Conservation (phyloP, 257 asterid genomes). For the Solanum pimpinellifolium region DNA sequence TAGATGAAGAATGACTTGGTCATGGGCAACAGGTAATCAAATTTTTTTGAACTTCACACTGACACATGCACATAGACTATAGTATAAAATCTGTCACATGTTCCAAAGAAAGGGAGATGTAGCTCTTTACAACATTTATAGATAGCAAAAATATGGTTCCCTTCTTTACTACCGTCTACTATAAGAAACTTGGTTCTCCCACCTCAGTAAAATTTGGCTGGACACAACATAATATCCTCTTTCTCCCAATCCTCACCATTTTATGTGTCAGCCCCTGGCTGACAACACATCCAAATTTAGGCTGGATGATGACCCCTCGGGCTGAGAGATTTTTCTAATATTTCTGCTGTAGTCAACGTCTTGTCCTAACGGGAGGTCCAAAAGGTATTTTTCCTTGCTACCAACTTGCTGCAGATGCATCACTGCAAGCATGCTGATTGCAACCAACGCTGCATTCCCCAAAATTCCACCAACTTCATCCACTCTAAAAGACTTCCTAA, state of each 20-base stretch:
- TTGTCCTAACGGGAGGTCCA: constrained; percentile 19
- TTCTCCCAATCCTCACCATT: not conserved
- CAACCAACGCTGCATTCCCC: constrained; percentile 88
- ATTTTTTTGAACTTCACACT: not conserved
- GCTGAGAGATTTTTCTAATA: constrained; percentile 25
- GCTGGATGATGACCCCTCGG: constrained; percentile 20
- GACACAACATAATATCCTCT: not conserved
- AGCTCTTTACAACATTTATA: not conserved
- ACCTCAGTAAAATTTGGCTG: not conserved
- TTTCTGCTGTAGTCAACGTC: constrained; percentile 21
- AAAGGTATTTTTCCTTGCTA: constrained; percentile 25
- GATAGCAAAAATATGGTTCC: not conserved
- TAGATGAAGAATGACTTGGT: not conserved
- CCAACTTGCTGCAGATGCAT: constrained; percentile 61
- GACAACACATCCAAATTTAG: constrained; percentile 57
- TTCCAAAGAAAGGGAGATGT: not conserved
- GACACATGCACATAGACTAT: not conserved
- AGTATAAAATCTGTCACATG: not conserved
- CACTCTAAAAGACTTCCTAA: constrained; percentile 53
- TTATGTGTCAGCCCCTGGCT: constrained; percentile 52
- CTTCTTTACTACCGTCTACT: not conserved
- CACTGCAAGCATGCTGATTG: constrained; percentile 75
- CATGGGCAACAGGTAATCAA: not conserved
- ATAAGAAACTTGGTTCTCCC: not conserved
- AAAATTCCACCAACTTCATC: constrained; percentile 64